phyloP scores from a whole-genome alignment of 257 asterid species.

The Nicotiana paniculata region DNA sequence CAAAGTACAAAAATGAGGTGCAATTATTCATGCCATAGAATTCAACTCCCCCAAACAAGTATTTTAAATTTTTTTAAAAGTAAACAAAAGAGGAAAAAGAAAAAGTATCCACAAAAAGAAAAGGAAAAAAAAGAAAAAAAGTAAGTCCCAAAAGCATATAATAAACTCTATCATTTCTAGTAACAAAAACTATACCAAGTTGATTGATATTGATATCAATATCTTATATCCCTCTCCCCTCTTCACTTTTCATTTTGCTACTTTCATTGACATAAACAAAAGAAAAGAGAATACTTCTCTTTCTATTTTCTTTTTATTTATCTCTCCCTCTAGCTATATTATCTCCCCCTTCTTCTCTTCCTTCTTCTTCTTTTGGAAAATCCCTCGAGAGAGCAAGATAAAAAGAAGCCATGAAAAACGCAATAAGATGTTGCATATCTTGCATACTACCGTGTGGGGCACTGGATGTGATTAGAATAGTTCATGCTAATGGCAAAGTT shows the following conservation, averaged over 20 bases:
- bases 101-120: neutral
- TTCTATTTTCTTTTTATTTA: slow-evolving; percentile 6
- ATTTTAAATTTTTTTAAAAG: neutral
- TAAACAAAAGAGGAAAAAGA: slow-evolving; percentile 7
- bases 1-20: slow-evolving; percentile 44
- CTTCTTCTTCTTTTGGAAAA: slow-evolving; percentile 14
- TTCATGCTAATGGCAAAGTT: slow-evolving; percentile 75
- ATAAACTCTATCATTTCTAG: slow-evolving; percentile 22
- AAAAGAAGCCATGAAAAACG: slow-evolving; percentile 44
- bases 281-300: slow-evolving; percentile 18
- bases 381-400: neutral
- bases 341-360: neutral
- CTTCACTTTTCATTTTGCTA: slow-evolving; percentile 1
- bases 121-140: neutral
- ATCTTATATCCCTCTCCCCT: neutral
- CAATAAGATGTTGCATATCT: slow-evolving; percentile 91
- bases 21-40: slow-evolving; percentile 48
- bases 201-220: slow-evolving; percentile 9
- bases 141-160: slow-evolving; percentile 21
- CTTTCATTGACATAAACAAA: slow-evolving; percentile 5
- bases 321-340: neutral
- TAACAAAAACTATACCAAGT: slow-evolving; percentile 9
- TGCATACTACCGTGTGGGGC: slow-evolving; percentile 99
- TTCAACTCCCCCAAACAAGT: slow-evolving; percentile 29
- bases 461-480: slow-evolving; percentile 86